phyloP scores from a whole-genome alignment of 805 yeast genomes.

The Starmera quercuum region DNA sequence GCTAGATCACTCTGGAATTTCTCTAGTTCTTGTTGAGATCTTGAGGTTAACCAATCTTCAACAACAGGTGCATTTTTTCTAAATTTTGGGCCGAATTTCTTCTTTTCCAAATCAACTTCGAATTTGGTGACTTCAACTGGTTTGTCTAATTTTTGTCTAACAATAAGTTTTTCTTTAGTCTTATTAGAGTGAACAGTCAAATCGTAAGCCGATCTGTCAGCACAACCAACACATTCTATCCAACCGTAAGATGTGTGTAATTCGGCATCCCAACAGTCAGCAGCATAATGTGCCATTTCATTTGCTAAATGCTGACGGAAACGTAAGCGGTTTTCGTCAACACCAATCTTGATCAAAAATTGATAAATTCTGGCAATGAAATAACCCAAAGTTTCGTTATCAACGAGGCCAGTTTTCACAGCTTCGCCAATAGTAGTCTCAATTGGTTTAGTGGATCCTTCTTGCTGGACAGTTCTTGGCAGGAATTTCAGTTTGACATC shows the following conservation, averaged over 20 bases:
- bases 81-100: slow-evolving; percentile 96
- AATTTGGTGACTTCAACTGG: slow-evolving; percentile 77
- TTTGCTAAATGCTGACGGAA: slow-evolving; percentile 98
- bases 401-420: slow-evolving; percentile 79
- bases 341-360: slow-evolving; percentile 85
- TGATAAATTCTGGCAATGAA: slow-evolving; percentile 88
- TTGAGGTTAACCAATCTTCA: slow-evolving; percentile 65
- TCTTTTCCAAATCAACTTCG: slow-evolving; percentile 86
- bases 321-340: slow-evolving; percentile 73
- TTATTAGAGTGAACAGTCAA: slow-evolving; percentile 90
- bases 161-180: slow-evolving; percentile 92
- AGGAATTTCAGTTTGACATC: slow-evolving; percentile 69
- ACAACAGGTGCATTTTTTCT: slow-evolving; percentile 95
- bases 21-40: slow-evolving; percentile 83
- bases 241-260: slow-evolving; percentile 93
- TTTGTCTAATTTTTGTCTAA: slow-evolving; percentile 79
- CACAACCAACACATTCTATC: slow-evolving; percentile 99
- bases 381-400: slow-evolving; percentile 95
- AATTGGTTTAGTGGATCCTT: slow-evolving; percentile 66
- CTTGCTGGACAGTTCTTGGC: slow-evolving; percentile 81
- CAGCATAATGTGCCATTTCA: slow-evolving; percentile 99
- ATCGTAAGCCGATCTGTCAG: slow-evolving; percentile 98
- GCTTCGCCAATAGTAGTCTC: slow-evolving; percentile 83
- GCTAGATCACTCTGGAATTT: slow-evolving; percentile 62
- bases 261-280: slow-evolving; percentile 99